phyloP scores from a whole-genome alignment of 306 rosid species.

The Corylus heterophylla region DNA sequence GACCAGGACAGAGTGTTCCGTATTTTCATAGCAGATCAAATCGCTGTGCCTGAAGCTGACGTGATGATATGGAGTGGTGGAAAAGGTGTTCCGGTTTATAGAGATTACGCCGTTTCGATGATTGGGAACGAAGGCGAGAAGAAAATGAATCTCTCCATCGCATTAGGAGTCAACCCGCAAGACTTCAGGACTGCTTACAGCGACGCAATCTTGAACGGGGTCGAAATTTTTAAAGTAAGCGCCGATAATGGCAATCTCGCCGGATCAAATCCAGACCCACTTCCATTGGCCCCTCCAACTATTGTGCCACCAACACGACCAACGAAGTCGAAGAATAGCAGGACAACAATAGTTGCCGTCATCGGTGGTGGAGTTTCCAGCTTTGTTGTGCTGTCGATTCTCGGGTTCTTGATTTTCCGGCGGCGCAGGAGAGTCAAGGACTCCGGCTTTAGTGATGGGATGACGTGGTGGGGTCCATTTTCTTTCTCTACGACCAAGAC shows the following conservation, averaged over 20 bases:
- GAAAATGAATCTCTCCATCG: conserved; percentile 22
- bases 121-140: background rate
- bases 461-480: background rate
- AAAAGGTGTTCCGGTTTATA: conserved; percentile 6
- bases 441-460: too few relatives aligned
- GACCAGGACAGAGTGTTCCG: background rate
- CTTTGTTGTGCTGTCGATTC: background rate
- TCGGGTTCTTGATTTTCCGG: conserved; percentile 19
- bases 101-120: conserved; percentile 14
- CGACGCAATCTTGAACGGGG: conserved; percentile 46
- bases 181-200: accelerated
- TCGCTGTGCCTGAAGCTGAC: conserved; percentile 12
- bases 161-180: conserved; percentile 5
- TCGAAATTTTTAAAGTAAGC: conserved; percentile 53
- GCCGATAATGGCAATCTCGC: conserved; percentile 19
- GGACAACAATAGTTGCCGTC: background rate
- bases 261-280: conserved; percentile 40
- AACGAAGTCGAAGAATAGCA: background rate
- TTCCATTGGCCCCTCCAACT: background rate
- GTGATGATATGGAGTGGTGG: conserved; percentile 14
- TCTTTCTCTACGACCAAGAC: background rate
- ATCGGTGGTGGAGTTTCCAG: background rate
- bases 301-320: background rate
- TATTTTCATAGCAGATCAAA: conserved; percentile 30
- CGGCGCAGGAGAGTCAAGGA: background rate